phyloP scores from a whole-genome alignment of 495 filamentous ascomycete species.

The Coniosporium apollinis region DNA sequence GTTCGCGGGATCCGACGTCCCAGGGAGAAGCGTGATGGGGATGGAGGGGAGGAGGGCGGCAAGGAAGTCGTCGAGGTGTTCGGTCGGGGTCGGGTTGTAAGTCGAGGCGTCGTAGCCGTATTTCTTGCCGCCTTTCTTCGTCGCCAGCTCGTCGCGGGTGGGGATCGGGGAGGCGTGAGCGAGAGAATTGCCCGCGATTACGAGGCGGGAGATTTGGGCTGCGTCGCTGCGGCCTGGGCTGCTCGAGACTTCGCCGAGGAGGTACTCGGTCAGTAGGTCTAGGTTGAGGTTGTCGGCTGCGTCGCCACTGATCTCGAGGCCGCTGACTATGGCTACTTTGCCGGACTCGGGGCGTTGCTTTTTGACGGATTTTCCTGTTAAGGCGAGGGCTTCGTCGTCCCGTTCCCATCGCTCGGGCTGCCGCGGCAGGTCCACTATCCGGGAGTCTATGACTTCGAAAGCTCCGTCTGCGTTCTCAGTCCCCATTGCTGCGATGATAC shows the following conservation, averaged over 20 bases:
- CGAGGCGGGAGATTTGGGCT: constrained; percentile 59
- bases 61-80: constrained; percentile 70
- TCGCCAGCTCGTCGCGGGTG: constrained; percentile 31
- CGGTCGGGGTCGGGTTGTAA: constrained; percentile 73
- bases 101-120: constrained; percentile 85
- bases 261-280: constrained; percentile 68
- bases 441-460: constrained; percentile 80
- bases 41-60: constrained; percentile 43
- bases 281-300: constrained; percentile 50
- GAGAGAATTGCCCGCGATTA: constrained; percentile 86
- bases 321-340: constrained; percentile 77
- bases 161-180: constrained; percentile 29
- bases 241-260: constrained; percentile 65
- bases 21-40: constrained; percentile 33
- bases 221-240: constrained; percentile 37
- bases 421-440: constrained; percentile 66
- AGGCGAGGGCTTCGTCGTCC: constrained; percentile 26
- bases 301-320: constrained; percentile 62
- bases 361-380: constrained; percentile 25
- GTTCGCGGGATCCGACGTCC: constrained; percentile 49
- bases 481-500: constrained; percentile 77
- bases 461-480: constrained; percentile 85
- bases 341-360: constrained; percentile 21
- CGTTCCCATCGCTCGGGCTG: constrained; percentile 66
- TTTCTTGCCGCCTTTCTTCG: constrained; percentile 45